Conservation (phyloP, 495 filamentous ascomycete species). For the Xylaria scruposa region DNA sequence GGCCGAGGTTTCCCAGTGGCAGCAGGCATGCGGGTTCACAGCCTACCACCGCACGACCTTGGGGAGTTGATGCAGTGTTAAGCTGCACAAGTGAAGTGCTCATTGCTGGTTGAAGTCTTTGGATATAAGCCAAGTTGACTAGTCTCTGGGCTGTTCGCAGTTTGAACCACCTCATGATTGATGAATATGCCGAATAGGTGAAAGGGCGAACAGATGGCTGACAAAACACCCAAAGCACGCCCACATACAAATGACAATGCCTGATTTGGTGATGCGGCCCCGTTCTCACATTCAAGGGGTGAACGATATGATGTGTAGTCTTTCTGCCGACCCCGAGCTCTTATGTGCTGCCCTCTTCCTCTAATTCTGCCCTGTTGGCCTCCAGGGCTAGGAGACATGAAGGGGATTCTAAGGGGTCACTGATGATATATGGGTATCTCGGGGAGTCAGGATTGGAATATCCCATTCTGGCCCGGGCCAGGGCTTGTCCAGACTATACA, state of each 20-base stretch:
- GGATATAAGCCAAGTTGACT: conserved; percentile 28
- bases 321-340: conserved; percentile 11
- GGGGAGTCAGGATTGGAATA: conserved; percentile 5
- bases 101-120: conserved; percentile 25
- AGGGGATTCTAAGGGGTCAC: conserved; percentile 23
- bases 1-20: conserved; percentile 6
- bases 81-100: conserved; percentile 22
- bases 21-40: conserved; percentile 23
- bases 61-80: conserved; percentile 20
- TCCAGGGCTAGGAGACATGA: conserved; percentile 20
- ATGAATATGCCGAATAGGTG: conserved; percentile 22
- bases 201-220: conserved; percentile 4
- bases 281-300: conserved; percentile 13
- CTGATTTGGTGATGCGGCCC: conserved; percentile 15
- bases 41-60: conserved; percentile 22
- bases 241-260: conserved; percentile 28
- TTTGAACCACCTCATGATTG: conserved; percentile 22
- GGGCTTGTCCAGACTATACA: conserved; percentile 23
- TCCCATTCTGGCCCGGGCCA: conserved; percentile 19
- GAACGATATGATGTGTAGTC: conserved; percentile 15
- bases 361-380: conserved; percentile 20
- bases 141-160: conserved; percentile 24
- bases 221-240: conserved; percentile 19
- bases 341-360: conserved; percentile 13
- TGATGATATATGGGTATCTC: conserved; percentile 24